Evolutionary conservation across 345 rosid genomes (phyloP).

Genomic region (Rhodamnia argentea): DNA sequence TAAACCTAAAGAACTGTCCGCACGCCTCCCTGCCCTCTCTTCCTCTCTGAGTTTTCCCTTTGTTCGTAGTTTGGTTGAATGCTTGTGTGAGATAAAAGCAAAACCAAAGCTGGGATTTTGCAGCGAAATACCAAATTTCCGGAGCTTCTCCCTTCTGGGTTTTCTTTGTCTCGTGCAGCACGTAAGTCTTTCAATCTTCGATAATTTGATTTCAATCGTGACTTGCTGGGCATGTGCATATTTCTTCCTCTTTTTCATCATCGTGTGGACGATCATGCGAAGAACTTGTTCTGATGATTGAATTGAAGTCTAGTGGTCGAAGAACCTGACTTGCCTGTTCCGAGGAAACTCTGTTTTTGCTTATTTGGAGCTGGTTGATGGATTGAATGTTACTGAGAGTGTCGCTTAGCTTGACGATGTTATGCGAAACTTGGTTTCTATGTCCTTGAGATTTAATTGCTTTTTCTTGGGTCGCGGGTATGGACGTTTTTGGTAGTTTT

Average conservation of each 20-base stretch:
- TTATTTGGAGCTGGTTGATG: neutral
- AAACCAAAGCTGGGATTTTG: slow-evolving; percentile 1
- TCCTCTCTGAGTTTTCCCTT: neutral
- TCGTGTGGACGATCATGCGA: neutral
- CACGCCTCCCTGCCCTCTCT: neutral
- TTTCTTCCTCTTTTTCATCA: neutral
- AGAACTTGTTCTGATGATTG: neutral
- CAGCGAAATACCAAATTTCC: neutral
- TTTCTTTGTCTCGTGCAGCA: slow-evolving; percentile 3
- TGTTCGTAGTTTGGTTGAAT: neutral
- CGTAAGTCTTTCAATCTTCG: slow-evolving; percentile 7
- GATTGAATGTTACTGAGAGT: neutral
- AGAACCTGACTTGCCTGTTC: neutral
- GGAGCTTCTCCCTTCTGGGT: neutral
- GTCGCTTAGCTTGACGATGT: neutral
- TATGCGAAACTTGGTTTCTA: neutral
- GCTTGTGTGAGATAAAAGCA: slow-evolving; percentile 5
- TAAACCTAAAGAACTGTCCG: neutral
- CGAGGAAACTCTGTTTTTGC: neutral
- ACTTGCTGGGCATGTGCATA: neutral
- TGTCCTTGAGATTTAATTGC: neutral
- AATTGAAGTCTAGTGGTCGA: neutral
- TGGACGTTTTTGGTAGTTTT: neutral
- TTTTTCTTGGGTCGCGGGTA: neutral
- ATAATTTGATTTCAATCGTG: neutral